Conservation (phyloP, 129 eudicot genomes). For the Cynara cardunculus region DNA sequence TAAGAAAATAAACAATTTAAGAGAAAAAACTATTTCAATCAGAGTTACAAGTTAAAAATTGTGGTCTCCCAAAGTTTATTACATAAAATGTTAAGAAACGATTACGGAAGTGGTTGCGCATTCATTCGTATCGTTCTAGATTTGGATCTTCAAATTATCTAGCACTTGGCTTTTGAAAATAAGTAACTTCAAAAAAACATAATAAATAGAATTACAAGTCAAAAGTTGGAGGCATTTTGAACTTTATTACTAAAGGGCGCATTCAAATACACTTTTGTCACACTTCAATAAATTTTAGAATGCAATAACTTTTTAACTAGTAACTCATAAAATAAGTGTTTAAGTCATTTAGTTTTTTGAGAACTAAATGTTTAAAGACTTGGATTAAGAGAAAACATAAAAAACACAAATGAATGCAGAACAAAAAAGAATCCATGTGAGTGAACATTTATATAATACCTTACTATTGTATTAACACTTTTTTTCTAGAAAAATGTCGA, state of each 20-base stretch:
- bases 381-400: too few species aligned
- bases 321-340: too few species aligned
- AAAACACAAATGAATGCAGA: too few species aligned
- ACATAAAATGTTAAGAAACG: background rate
- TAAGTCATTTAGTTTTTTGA: too few species aligned
- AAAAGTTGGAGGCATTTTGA: background rate
- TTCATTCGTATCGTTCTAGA: background rate
- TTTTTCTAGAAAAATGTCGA: too few species aligned
- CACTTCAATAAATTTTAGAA: too few species aligned
- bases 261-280: too few species aligned
- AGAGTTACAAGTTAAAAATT: background rate
- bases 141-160: background rate
- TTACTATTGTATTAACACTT: too few species aligned
- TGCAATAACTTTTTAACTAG: background rate
- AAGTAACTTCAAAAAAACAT: background rate
- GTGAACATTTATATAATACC: too few species aligned
- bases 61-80: background rate
- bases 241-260: background rate
- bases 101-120: background rate
- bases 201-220: background rate
- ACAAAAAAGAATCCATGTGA: too few species aligned
- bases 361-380: too few species aligned
- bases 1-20: background rate
- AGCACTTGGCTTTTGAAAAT: too few species aligned
- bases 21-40: background rate